Conservation (phyloP, 2,329 filamentous ascomycete genomes). For the Penicillium hordei region DNA sequence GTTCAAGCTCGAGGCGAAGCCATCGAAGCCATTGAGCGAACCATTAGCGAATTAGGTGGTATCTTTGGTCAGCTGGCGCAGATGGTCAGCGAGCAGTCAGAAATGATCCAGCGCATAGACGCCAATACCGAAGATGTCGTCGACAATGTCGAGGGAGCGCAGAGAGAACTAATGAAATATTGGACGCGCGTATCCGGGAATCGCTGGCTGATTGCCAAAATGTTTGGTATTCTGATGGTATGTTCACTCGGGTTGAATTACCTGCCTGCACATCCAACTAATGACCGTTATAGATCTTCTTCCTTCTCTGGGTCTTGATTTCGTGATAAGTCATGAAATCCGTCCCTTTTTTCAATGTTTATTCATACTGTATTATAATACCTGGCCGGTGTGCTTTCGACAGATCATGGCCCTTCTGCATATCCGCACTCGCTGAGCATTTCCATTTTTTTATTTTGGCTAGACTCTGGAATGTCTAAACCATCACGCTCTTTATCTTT, state of each 20-base stretch:
- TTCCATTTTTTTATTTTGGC: constrained; percentile 19
- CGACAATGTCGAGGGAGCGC: constrained; percentile 95
- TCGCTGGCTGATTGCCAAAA: constrained; percentile 86
- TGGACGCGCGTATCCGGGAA: constrained; percentile 94
- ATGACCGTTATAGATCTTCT: constrained; percentile 63
- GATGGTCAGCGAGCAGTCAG: constrained; percentile 96
- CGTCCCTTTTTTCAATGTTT: not conserved
- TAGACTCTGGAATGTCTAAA: constrained; percentile 27
- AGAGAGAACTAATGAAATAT: constrained; percentile 93
- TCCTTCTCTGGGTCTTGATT: constrained; percentile 71
- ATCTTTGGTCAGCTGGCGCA: constrained; percentile 93
- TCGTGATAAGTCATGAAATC: constrained; percentile 35
- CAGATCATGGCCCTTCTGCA: constrained; percentile 24
- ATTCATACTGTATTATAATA: constrained; percentile 38
- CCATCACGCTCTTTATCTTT: constrained; percentile 13
- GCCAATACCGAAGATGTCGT: constrained; percentile 98
- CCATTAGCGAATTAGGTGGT: constrained; percentile 84
- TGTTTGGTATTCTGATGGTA: constrained; percentile 79
- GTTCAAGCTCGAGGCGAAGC: constrained; percentile 92
- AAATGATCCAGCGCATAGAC: constrained; percentile 96
- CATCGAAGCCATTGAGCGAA: constrained; percentile 94
- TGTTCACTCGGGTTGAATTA: constrained; percentile 13
- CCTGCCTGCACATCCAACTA: not conserved
- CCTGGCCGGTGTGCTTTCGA: constrained; percentile 19
- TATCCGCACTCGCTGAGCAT: constrained; percentile 19